These are phyloP conservation scores for Lithohypha guttulata DNA, from an alignment of 2,329 filamentous ascomycete species.

Conservation along the genomic window DNA sequence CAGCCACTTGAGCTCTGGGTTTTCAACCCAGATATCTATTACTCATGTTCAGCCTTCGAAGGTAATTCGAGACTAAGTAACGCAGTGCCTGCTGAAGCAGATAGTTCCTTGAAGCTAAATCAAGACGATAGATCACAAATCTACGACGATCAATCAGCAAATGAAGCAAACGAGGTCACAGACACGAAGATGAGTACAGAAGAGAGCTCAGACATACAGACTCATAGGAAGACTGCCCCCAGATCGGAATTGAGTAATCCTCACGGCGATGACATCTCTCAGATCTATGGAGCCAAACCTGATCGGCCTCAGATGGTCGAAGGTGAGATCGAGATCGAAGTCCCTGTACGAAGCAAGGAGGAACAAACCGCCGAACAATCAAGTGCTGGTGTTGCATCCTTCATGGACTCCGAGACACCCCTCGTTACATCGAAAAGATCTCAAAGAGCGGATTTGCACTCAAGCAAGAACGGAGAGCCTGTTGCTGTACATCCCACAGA, in stretches of 20 bases:
- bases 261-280: background rate
- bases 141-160: background rate
- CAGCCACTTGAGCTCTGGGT: constrained; percentile 38
- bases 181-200: background rate
- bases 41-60: constrained; percentile 36
- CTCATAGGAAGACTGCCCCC: background rate
- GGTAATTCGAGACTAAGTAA: background rate
- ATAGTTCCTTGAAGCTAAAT: background rate
- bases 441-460: too few species aligned
- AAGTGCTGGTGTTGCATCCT: background rate
- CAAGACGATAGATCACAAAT: background rate
- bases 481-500: constrained; percentile 14
- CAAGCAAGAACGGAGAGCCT: background rate
- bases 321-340: constrained; percentile 1
- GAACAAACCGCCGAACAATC: background rate
- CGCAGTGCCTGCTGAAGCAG: background rate
- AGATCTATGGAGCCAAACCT: background rate
- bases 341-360: background rate
- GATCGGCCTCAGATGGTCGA: constrained; percentile 1
- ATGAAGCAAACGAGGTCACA: background rate
- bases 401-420: background rate
- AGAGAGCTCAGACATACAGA: background rate
- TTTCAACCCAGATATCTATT: constrained; percentile 49
- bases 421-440: background rate
- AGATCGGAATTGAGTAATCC: background rate